These are phyloP conservation scores for Leptodermis oblonga DNA, from an alignment of 257 asterid species.

Conservation along the genomic window DNA sequence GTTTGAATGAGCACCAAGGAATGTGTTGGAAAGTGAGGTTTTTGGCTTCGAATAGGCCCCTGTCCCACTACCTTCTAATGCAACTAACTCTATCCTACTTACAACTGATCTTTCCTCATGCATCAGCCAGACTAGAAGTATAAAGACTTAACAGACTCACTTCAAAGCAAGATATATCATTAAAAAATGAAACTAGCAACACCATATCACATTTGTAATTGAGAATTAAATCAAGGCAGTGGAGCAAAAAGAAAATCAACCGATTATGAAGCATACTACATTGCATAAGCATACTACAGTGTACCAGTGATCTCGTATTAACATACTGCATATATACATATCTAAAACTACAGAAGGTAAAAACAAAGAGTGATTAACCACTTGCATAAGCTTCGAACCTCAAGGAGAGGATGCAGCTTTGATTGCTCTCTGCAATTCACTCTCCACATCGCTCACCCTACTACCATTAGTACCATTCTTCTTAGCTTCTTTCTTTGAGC, in stretches of 20 bases:
- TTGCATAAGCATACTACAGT: neutral
- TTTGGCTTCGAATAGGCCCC: too few species aligned
- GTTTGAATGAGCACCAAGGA: neutral
- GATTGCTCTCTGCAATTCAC: slow-evolving; percentile 84
- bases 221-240: neutral
- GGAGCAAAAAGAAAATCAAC: neutral
- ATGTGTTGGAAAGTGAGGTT: too few species aligned
- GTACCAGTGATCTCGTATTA: neutral
- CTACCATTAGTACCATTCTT: slow-evolving; percentile 23
- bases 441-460: slow-evolving; percentile 54
- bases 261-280: neutral
- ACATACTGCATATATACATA: slow-evolving; percentile 15
- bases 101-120: neutral
- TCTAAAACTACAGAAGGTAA: neutral
- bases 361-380: slow-evolving; percentile 7
- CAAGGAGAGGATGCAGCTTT: slow-evolving; percentile 54
- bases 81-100: neutral
- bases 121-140: neutral
- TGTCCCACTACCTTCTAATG: too few species aligned
- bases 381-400: slow-evolving; percentile 20
- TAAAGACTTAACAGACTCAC: neutral
- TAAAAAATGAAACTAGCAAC: neutral
- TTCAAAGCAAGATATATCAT: neutral
- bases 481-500: slow-evolving; percentile 44
- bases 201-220: neutral